phyloP scores from a whole-genome alignment of 2,329 filamentous ascomycete species.

The Botryosphaeria dothidea region DNA sequence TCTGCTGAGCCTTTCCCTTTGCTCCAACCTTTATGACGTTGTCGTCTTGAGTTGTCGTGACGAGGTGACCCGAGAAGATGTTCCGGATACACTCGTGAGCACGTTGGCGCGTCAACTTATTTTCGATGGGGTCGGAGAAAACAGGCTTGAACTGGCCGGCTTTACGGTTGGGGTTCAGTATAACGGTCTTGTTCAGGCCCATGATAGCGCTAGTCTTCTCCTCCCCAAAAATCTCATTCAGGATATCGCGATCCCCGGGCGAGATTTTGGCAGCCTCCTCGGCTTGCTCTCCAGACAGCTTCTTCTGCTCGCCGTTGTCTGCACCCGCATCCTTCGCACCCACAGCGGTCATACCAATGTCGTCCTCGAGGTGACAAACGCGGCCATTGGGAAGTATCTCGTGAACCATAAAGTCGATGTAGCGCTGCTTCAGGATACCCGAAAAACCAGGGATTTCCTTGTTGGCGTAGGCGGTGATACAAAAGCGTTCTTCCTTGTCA shows the following conservation, averaged over 20 bases:
- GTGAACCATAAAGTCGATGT: constrained; percentile 90
- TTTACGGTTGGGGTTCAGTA: constrained; percentile 56
- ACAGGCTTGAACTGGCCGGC: constrained; percentile 57
- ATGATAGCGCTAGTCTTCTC: constrained; percentile 53
- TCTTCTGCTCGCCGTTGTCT: constrained; percentile 23
- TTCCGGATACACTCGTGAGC: constrained; percentile 70
- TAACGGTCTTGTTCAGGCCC: constrained; percentile 56
- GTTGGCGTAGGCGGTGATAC: constrained; percentile 66
- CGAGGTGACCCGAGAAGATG: constrained; percentile 76
- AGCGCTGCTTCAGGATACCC: constrained; percentile 70
- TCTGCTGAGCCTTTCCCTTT: not conserved
- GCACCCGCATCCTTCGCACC: constrained; percentile 18
- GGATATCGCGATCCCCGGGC: constrained; percentile 37
- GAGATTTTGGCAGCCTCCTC: constrained; percentile 31
- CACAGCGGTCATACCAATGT: constrained; percentile 27
- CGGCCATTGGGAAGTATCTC: constrained; percentile 77
- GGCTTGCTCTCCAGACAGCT: constrained; percentile 2
- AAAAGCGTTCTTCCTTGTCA: constrained; percentile 47
- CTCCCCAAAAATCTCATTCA: constrained; percentile 54
- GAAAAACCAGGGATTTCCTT: constrained; percentile 59
- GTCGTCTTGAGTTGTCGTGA: constrained; percentile 73
- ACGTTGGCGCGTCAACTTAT: constrained; percentile 62
- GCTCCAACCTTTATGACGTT: constrained; percentile 64
- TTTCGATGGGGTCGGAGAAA: constrained; percentile 55
- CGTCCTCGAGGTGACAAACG: constrained; percentile 69